Percentiles rank a stretch among this genome's conserved stretches.
phyloP scores from a whole-genome alignment of 306 rosid species.

The Abrus precatorius region DNA sequence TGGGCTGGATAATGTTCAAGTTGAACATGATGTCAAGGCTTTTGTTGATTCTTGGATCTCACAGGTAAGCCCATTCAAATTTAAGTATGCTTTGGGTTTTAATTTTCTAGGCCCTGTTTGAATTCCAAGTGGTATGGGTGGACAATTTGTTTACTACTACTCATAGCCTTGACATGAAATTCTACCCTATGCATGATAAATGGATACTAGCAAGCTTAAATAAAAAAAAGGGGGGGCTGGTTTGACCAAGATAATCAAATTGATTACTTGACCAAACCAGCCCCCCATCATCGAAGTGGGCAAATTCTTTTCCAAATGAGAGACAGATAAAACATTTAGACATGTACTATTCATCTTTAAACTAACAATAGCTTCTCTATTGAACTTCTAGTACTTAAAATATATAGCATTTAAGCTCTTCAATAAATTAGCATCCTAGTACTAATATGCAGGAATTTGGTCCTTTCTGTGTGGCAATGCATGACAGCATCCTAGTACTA shows the following conservation, averaged over 20 bases:
- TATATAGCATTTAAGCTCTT: neutral
- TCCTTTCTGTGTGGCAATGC: neutral
- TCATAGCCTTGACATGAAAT: conserved; percentile 22
- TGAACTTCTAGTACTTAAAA: neutral
- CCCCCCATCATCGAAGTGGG: conserved; percentile 53
- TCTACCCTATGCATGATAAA: conserved; percentile 29
- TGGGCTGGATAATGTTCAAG: neutral
- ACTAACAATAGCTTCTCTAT: conserved; percentile 11
- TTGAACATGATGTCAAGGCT: neutral
- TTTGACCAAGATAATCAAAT: conserved; percentile 54
- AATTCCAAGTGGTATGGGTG: conserved; percentile 9
- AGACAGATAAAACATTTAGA: conserved; percentile 35
- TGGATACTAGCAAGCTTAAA: conserved; percentile 4
- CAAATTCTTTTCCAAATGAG: conserved; percentile 16
- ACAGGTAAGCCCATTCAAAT: conserved; percentile 6
- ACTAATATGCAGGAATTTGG: neutral
- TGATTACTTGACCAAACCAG: conserved; percentile 59
- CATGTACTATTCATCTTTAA: neutral
- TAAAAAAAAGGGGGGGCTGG: conserved; percentile 58
- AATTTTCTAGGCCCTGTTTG: neutral
- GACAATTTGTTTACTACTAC: neutral
- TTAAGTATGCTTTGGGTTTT: conserved; percentile 11
- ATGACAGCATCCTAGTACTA: conserved; percentile 7
- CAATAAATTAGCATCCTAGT: neutral
- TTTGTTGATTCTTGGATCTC: conserved; percentile 4